Base-by-base conservation (phyloP, 2,329 filamentous ascomycete species). In the Colletotrichum agaves region DNA sequence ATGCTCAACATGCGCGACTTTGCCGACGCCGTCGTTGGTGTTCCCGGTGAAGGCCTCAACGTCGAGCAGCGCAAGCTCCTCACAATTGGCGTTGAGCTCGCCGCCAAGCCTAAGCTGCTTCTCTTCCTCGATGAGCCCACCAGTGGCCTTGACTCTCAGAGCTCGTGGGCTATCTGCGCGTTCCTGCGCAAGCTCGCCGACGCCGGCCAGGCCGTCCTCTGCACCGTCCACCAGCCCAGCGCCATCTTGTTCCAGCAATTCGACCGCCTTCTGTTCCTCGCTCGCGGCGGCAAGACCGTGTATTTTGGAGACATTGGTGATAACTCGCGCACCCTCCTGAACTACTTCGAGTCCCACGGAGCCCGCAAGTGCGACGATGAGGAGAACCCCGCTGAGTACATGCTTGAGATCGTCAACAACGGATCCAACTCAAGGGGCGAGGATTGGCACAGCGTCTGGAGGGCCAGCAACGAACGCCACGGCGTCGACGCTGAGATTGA, bases 361-460 rank as follows among this genome's bases (percentile, higher is more conserved):
- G 89, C 87, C 1, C 81, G 86, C 3, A 78, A 80, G 50, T 91
- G 91, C 65, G 83, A 81, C 8, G 77, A 83, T 2, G 83, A 88
- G 1, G 90, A 91, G 68, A 93, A 93, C 71, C 91, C 91, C 0
- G 91, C 91, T 1, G 91, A 94, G 77, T 93, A 88, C 80, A 93
- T 93, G 88, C 83, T 93, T 6, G 83, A 87, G 71, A 77, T 84
- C 15, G 81, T 83, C 59, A 83, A 82, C 62, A 76, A 78, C 8
- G 78, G 78, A 0, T 71, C 69, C 3, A 84, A 82, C 71, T 72
- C 74, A 15, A 61, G 75, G 3, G 79, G 79, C 6, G 69, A 78
- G 39, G 87, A 93, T 72, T 94, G 92, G 92, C 88, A 91, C 73
- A 73, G 75, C 0, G 88, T 92, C 53, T 94, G 92, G 88, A 83